A percentile compares a stretch with the other conserved stretches of the same genome.
Conservation (phyloP, 2,329 filamentous ascomycete genomes). For the Aureobasidium sp. region DNA sequence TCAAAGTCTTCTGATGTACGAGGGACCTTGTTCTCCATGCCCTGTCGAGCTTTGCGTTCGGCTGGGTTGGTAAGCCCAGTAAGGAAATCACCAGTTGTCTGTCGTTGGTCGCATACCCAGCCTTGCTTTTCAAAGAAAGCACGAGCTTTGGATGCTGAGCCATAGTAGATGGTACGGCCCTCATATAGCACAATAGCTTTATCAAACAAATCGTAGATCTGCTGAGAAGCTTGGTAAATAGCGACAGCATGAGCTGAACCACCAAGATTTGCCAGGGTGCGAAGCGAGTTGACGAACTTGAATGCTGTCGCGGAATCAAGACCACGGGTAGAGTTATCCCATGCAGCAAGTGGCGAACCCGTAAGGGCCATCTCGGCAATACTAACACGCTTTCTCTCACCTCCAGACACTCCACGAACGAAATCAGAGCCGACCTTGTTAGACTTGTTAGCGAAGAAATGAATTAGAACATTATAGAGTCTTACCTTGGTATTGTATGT, state of each 20-base stretch:
- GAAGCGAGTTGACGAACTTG: slow-evolving; percentile 50
- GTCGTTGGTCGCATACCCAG: slow-evolving; percentile 59
- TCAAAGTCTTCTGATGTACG: slow-evolving; percentile 64
- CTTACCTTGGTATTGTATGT: slow-evolving; percentile 29
- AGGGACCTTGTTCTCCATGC: slow-evolving; percentile 56
- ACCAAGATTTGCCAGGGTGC: slow-evolving; percentile 43
- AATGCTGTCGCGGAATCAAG: slow-evolving; percentile 52
- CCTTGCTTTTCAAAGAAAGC: slow-evolving; percentile 62
- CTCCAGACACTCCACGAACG: slow-evolving; percentile 55
- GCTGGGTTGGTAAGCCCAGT: slow-evolving; percentile 60
- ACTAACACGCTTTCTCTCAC: slow-evolving; percentile 50
- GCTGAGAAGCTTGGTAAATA: slow-evolving; percentile 48
- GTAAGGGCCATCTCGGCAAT: slow-evolving; percentile 49
- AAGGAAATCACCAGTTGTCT: slow-evolving; percentile 64
- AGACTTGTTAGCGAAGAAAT: not conserved
- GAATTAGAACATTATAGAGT: no score
- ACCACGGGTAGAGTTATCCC: slow-evolving; percentile 45
- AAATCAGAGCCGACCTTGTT: slow-evolving; percentile 53
- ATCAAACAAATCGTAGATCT: slow-evolving; percentile 62
- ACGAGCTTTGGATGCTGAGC: slow-evolving; percentile 53
- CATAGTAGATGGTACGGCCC: slow-evolving; percentile 71
- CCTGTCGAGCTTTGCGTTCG: slow-evolving; percentile 50
- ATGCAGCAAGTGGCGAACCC: slow-evolving; percentile 34
- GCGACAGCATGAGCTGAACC: slow-evolving; percentile 49
- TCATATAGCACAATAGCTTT: slow-evolving; percentile 70